Percentiles rank a stretch among this genome's conserved stretches.
These are phyloP conservation scores for Boletus rubropictus DNA, from an alignment of 768 basidiomycete species.

Conservation along the genomic window DNA sequence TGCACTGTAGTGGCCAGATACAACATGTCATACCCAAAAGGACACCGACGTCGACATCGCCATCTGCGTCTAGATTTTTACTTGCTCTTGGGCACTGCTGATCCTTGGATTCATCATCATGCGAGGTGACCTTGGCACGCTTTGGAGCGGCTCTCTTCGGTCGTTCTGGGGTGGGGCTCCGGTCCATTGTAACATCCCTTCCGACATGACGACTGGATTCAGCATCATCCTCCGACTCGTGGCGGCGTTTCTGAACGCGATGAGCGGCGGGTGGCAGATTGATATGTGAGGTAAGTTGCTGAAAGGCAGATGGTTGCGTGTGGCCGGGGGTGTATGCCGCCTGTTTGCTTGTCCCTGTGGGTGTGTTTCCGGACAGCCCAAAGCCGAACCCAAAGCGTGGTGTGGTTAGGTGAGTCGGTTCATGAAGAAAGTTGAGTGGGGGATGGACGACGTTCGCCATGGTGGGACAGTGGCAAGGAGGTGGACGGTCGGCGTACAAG, in stretches of 20 bases:
- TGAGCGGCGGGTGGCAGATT: conserved; percentile 35
- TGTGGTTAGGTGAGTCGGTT: conserved; percentile 52
- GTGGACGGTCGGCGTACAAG: conserved; percentile 1
- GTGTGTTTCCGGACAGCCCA: conserved; percentile 44
- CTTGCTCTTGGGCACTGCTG: conserved; percentile 44
- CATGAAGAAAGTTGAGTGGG: conserved; percentile 58
- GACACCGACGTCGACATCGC: conserved; percentile 66
- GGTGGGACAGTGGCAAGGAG: conserved; percentile 24
- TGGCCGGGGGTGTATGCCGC: conserved; percentile 37
- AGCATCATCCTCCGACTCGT: conserved; percentile 64
- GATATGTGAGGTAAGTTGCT: conserved; percentile 49
- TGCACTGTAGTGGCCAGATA: background rate
- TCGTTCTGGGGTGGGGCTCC: conserved; percentile 79
- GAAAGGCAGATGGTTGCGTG: conserved; percentile 43
- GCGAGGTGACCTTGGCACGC: conserved; percentile 38
- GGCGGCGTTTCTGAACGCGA: conserved; percentile 57
- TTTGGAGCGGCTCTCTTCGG: conserved; percentile 66
- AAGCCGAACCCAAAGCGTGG: conserved; percentile 73
- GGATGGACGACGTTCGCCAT: conserved; percentile 73
- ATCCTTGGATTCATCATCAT: conserved; percentile 33
- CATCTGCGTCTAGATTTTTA: conserved; percentile 37
- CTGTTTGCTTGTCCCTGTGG: conserved; percentile 45
- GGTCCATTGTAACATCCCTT: conserved; percentile 73
- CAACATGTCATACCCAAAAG: conserved; percentile 55
- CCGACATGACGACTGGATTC: conserved; percentile 33